Percentiles rank a stretch among this genome's conserved stretches.
Conservation (phyloP, 2,329 filamentous ascomycete species). For the Xylariales sp. region DNA sequence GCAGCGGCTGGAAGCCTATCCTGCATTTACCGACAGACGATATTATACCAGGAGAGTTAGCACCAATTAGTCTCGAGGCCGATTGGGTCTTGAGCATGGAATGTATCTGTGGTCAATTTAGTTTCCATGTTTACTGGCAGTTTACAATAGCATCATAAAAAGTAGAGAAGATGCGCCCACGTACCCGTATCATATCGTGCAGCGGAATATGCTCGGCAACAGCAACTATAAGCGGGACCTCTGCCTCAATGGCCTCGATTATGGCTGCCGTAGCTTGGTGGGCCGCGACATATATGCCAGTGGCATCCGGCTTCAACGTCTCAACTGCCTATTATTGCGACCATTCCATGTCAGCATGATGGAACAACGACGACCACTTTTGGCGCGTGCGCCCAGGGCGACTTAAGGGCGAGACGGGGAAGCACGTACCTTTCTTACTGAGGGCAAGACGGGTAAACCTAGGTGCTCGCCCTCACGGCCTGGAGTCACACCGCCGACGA, state of each 20-base stretch:
- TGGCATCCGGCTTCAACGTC: conserved; percentile 68
- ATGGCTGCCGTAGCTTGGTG: conserved; percentile 68
- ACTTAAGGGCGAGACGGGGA: neutral
- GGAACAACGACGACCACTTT: too few relatives aligned
- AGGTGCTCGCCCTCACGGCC: conserved; percentile 67
- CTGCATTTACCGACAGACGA: conserved; percentile 62
- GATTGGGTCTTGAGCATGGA: conserved; percentile 66
- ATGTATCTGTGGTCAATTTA: conserved; percentile 46
- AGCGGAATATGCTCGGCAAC: conserved; percentile 73
- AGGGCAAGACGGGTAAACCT: conserved; percentile 66
- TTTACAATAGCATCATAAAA: neutral
- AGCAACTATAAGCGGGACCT: conserved; percentile 70
- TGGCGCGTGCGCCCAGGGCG: too few relatives aligned
- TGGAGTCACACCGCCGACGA: conserved; percentile 74
- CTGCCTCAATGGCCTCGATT: conserved; percentile 73
- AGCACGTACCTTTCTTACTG: conserved; percentile 49
- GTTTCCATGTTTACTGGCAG: neutral
- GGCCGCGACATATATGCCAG: conserved; percentile 77
- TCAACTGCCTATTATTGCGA: conserved; percentile 54
- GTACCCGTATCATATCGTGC: conserved; percentile 65
- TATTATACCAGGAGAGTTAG: conserved; percentile 72
- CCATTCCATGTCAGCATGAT: too few relatives aligned
- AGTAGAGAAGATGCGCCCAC: neutral
- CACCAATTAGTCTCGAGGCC: conserved; percentile 64
- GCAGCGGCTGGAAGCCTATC: conserved; percentile 69